Conservation (phyloP, 1,284 basidiomycete species). For the Microbotryum saponariae region DNA sequence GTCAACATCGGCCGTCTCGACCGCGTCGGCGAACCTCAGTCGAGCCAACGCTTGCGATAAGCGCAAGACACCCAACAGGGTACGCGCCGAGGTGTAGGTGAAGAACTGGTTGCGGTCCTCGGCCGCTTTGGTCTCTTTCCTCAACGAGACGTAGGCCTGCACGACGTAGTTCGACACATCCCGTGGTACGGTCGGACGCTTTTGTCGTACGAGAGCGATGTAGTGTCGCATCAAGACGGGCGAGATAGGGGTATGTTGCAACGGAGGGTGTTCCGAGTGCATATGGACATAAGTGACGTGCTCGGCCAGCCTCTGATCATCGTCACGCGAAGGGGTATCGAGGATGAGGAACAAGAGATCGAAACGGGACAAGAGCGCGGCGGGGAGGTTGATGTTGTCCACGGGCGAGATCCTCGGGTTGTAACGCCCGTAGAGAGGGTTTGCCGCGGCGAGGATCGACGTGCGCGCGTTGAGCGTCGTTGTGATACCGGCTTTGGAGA, state of each 20-base stretch:
- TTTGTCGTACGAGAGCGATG: conserved; percentile 84
- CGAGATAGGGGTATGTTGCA: conserved; percentile 60
- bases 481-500: conserved; percentile 97
- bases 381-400: conserved; percentile 98
- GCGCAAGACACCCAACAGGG: conserved; percentile 86
- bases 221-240: conserved; percentile 90
- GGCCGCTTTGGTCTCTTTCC: conserved; percentile 86
- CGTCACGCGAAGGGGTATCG: conserved; percentile 87
- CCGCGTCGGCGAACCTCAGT: conserved; percentile 70
- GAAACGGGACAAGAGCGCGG: conserved; percentile 90
- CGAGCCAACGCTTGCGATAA: conserved; percentile 91
- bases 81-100: conserved; percentile 93
- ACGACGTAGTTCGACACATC: conserved; percentile 89
- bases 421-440: conserved; percentile 95
- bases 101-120: conserved; percentile 72
- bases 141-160: conserved; percentile 87
- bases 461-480: conserved; percentile 98
- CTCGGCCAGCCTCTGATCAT: conserved; percentile 90
- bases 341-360: conserved; percentile 95
- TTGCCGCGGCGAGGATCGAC: conserved; percentile 95
- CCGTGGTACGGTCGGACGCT: conserved; percentile 76
- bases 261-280: conserved; percentile 74
- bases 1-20: conserved; percentile 83
- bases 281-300: conserved; percentile 99
- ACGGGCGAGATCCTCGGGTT: conserved; percentile 95